phyloP scores from a whole-genome alignment of 1,284 basidiomycete genomes.

The Inonotus obliquus region DNA sequence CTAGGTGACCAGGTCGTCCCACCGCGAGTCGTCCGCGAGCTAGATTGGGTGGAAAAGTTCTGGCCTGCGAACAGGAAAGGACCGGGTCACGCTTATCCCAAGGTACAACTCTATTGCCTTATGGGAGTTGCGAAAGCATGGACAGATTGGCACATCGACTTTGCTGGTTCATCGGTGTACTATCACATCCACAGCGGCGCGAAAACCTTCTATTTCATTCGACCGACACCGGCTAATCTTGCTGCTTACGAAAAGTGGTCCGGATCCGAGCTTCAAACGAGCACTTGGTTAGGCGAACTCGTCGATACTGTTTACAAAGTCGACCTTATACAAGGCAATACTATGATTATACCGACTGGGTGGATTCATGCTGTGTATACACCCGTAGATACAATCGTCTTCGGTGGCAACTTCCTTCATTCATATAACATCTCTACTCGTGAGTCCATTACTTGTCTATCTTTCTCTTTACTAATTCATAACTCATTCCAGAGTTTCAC shows the following conservation, averaged over 20 bases:
- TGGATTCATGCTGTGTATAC: conserved; percentile 98
- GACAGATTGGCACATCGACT: conserved; percentile 98
- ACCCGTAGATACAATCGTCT: conserved; percentile 88
- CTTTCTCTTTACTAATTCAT: conserved; percentile 3
- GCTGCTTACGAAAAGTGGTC: conserved; percentile 90
- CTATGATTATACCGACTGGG: conserved; percentile 94
- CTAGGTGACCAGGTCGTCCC: conserved; percentile 76
- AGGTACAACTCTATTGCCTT: conserved; percentile 94
- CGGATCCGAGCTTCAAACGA: conserved; percentile 82
- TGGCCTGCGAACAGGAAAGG: conserved; percentile 81
- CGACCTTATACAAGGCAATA: conserved; percentile 79
- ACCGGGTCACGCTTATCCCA: conserved; percentile 77
- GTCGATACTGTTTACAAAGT: conserved; percentile 87
- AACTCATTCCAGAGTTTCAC: conserved; percentile 58
- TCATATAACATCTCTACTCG: conserved; percentile 73
- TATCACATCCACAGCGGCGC: conserved; percentile 84
- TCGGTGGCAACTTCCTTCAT: conserved; percentile 96
- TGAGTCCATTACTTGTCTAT: conserved; percentile 35
- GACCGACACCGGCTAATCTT: conserved; percentile 84
- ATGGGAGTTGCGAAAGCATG: conserved; percentile 87
- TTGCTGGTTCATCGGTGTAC: conserved; percentile 93
- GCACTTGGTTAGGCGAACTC: conserved; percentile 88
- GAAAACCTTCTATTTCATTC: conserved; percentile 94
- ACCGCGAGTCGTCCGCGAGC: conserved; percentile 79
- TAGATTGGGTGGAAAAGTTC: conserved; percentile 96